Percentiles rank a stretch among this genome's conserved stretches.
phyloP scores from a whole-genome alignment of 202 grass and related monocot genomes.

The Setaria viridis region DNA sequence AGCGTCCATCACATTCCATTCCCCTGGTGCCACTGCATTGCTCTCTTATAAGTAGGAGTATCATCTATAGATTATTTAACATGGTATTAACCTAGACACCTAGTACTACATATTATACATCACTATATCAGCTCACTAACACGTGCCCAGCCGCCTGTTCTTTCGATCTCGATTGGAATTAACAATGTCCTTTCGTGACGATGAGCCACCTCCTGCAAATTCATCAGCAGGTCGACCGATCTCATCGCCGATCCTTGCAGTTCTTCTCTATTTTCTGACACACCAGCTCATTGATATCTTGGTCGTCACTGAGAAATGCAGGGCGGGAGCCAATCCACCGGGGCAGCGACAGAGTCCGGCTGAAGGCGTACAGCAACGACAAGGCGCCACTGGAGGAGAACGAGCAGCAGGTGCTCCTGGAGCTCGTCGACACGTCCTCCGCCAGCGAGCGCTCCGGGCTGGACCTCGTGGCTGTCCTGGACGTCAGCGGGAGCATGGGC shows the following conservation, averaged over 20 bases:
- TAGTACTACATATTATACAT: neutral
- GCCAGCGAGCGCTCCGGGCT: neutral
- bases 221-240: neutral
- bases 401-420: neutral
- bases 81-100: too few species aligned
- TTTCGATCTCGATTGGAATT: neutral
- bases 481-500: conserved; percentile 5
- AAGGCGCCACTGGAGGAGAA: conserved; percentile 4
- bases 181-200: neutral
- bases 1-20: neutral
- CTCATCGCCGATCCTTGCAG: neutral
- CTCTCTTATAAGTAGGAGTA: neutral
- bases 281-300: neutral
- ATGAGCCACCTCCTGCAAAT: neutral
- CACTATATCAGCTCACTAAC: neutral
- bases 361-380: neutral
- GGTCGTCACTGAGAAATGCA: too few species aligned
- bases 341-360: neutral
- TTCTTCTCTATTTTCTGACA: neutral
- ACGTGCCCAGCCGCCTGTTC: too few species aligned
- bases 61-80: neutral
- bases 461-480: conserved; percentile 54
- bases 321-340: too few species aligned
- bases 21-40: neutral
- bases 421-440: neutral